Evolutionary conservation across 139 green algal species (phyloP), one percentile per base, ranked within the genome.

Genomic region (Coelastrella sp.): DNA sequence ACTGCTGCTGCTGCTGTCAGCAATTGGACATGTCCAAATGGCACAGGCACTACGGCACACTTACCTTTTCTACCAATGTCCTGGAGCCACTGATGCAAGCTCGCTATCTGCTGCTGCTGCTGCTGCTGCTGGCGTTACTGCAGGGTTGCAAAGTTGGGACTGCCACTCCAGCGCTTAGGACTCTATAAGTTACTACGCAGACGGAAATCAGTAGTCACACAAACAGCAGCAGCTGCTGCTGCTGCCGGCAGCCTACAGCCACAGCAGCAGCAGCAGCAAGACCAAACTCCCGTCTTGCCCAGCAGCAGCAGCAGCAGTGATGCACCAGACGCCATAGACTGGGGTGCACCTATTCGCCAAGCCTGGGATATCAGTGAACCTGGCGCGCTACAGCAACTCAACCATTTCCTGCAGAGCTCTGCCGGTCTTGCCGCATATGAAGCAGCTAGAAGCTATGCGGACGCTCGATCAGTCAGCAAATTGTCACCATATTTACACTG

Each of bases 401-500:
- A 91, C n/a, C 32, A 77, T 10, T 96, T 96, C 83, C 23, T 96
- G 2, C 56, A 23, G n/a, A 86, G 75, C 77, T 87, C 60, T n/a
- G 79, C 10, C 22, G 92, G 92, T 5, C 80, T 96, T n/a, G 13
- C 16, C 17, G 60, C 66, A 20, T 96, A 96, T 85, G 95, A 96
- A 78, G n/a, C 77, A 4, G 47, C 75, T 16, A 75, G 91, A 20
- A 80, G 88, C 4, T 89, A 92, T 56, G 95, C 93, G 10, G 93
- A 95, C 71, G 95, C 64, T 2, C 64, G 92, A 10, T 91, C 90
- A 2, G 93, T 97, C 54, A 94, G 93, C 10, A 82, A 73, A 8
- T 89, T 97, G 82, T 95, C 93, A 0, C 93, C 95, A 2, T 97
- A 97, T 89, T 83, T 97, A 1, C 95, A 92, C 58, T 95, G 74